Evolutionary conservation across 768 basidiomycete genomes (phyloP).

Genomic region (Pulveroboletus sp.): DNA sequence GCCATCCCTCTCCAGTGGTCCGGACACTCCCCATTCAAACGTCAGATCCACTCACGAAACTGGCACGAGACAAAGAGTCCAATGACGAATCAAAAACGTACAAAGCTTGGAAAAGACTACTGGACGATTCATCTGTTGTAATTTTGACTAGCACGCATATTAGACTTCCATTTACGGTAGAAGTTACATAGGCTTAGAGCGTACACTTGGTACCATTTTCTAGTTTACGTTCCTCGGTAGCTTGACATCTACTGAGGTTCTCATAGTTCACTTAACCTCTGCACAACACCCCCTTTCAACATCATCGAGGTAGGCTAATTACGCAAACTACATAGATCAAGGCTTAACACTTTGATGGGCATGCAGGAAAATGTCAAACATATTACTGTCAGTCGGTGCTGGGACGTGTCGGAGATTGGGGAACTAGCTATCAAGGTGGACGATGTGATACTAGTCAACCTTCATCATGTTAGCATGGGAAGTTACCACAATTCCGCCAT

Average conservation of each 20-base stretch:
- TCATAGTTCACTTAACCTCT: too few relatives aligned
- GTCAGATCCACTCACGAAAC: conserved; percentile 71
- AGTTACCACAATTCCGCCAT: conserved; percentile 55
- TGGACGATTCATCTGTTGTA: conserved; percentile 57
- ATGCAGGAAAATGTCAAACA: conserved; percentile 45
- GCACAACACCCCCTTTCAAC: too few relatives aligned
- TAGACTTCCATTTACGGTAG: too few relatives aligned
- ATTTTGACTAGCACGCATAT: too few relatives aligned
- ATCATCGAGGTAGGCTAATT: conserved; percentile 46
- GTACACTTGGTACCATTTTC: too few relatives aligned
- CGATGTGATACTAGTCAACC: conserved; percentile 64
- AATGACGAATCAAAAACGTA: conserved; percentile 62
- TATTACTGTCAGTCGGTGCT: conserved; percentile 50
- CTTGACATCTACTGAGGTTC: too few relatives aligned
- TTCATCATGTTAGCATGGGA: conserved; percentile 76
- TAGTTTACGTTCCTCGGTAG: too few relatives aligned
- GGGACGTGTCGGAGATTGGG: conserved; percentile 57
- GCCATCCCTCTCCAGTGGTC: conserved; percentile 51
- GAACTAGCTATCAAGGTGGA: conserved; percentile 48
- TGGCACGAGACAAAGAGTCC: conserved; percentile 69
- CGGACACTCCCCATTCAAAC: conserved; percentile 67
- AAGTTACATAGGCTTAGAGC: too few relatives aligned
- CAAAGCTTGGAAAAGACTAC: conserved; percentile 68
- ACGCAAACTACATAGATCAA: neutral
- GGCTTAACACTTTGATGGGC: neutral